Conservation (phyloP, 2,329 filamentous ascomycete genomes). For the Aspergillus quadrilineatus region DNA sequence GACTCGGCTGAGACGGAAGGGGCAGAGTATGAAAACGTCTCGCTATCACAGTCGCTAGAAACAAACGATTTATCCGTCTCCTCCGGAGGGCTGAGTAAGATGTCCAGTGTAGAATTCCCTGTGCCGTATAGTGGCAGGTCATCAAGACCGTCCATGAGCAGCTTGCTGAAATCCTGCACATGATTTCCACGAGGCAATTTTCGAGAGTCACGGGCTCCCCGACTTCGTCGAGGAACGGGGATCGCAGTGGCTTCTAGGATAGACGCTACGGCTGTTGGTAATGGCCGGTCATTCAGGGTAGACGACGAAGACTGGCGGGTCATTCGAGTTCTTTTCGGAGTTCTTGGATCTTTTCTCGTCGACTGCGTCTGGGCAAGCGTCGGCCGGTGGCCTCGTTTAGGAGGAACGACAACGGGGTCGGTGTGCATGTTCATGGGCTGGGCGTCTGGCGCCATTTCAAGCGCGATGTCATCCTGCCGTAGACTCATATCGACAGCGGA, state of each 20-base stretch:
- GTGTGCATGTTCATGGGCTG: constrained; percentile 23
- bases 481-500: constrained; percentile 11
- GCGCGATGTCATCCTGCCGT: constrained; percentile 17
- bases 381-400: constrained; percentile 30
- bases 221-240: constrained; percentile 49
- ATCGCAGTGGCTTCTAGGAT: constrained; percentile 61
- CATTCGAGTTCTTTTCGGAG: constrained; percentile 20
- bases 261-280: constrained; percentile 58
- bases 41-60: constrained; percentile 44
- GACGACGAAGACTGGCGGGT: constrained; percentile 29
- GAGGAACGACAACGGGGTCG: constrained; percentile 37
- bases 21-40: constrained; percentile 39
- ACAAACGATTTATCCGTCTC: constrained; percentile 40
- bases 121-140: constrained; percentile 45
- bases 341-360: constrained; percentile 20
- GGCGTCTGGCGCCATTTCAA: constrained; percentile 19
- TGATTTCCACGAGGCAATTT: constrained; percentile 43
- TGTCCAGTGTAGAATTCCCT: constrained; percentile 51
- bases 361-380: constrained; percentile 20
- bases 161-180: constrained; percentile 54
- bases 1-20: constrained; percentile 60
- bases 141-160: constrained; percentile 54
- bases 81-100: constrained; percentile 57
- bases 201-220: constrained; percentile 40
- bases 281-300: constrained; percentile 39